Evolutionary conservation across 1,284 basidiomycete species (phyloP), one percentile per base, ranked within the genome.

Genomic region (Albatrellus sp.): DNA sequence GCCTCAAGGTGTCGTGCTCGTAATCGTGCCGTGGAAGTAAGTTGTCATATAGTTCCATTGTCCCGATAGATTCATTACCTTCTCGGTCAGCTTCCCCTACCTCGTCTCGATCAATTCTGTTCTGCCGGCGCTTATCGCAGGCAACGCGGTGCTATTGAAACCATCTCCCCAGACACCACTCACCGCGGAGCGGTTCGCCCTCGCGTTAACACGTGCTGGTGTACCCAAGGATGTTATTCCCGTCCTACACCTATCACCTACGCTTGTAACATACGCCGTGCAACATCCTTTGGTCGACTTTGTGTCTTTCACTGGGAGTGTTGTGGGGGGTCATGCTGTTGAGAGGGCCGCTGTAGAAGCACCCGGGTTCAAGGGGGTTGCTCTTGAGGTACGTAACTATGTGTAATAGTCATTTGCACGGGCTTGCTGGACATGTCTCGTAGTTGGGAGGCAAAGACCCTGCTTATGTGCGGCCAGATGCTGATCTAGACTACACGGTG

Each of bases 371-470:
- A 94, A 90, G 55, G 81, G 80, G 12, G 80, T 85, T 33, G 82
- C 70, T 0, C 66, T 88, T 29, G 88, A 88, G 70, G 82, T 82
- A 52, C 38, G 59, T 30, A 8, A 11, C 17, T 11, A 37, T 32
- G 28, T 13, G n/a, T 31, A 13, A 1, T 39, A 13, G 37, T 7
- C 7, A 13, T 14, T 10, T 8, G n/a, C 14, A 17, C 14, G 20
- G 13, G 37, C n/a, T 39, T 7, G 13, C 37, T 9, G 14, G 13
- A 41, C 19, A 35, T 42, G 29, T 41, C 36, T 33, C 41, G 50
- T 68, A 98, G 81, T 76, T 98, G 13, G 93, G 93, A 4, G 93
- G 93, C 1, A 97, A 97, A 63, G 92, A 97, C 57, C 90, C 93
- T 6, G 93, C 93, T 0, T 98, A 96, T 56, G 91, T 97, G 6